phyloP scores from a whole-genome alignment of 2,329 filamentous ascomycete genomes.

The Neonectria sp. region DNA sequence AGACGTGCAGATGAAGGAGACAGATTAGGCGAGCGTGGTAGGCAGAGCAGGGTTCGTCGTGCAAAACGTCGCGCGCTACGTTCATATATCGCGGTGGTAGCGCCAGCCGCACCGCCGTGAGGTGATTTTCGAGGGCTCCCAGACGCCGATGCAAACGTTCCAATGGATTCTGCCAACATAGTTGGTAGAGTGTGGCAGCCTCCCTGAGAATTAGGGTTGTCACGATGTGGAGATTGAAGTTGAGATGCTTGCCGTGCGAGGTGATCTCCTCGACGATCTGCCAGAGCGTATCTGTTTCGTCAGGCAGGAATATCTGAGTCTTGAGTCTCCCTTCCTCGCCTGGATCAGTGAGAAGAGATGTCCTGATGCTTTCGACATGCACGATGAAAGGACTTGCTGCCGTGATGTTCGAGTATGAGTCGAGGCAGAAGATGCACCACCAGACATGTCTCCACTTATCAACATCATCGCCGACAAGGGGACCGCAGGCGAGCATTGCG shows the following conservation, averaged over 20 bases:
- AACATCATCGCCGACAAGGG: slow-evolving; percentile 3
- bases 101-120: background rate
- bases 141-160: slow-evolving; percentile 1
- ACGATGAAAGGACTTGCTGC: slow-evolving; percentile 2
- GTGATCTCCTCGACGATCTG: slow-evolving; percentile 1
- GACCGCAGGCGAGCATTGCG: slow-evolving; percentile 1
- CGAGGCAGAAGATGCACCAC: slow-evolving; percentile 3
- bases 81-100: slow-evolving; percentile 4
- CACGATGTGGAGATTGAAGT: slow-evolving; percentile 3
- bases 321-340: slow-evolving; percentile 1
- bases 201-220: slow-evolving; percentile 4
- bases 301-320: slow-evolving; percentile 2
- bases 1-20: slow-evolving; percentile 3
- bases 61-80: slow-evolving; percentile 1
- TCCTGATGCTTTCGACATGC: slow-evolving; percentile 4
- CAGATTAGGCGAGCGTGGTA: slow-evolving; percentile 2
- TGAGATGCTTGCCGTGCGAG: slow-evolving; percentile 4
- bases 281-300: slow-evolving; percentile 4
- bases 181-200: slow-evolving; percentile 4
- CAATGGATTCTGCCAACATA: slow-evolving; percentile 4
- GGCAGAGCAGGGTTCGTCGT: slow-evolving; percentile 2
- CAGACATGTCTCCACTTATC: slow-evolving; percentile 2
- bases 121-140: slow-evolving; percentile 1
- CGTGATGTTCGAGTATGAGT: slow-evolving; percentile 4
- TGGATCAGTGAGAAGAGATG: slow-evolving; percentile 3